Base-by-base conservation (phyloP, 108 stramenopile genomes). In the Skeletonema costatum region DNA sequence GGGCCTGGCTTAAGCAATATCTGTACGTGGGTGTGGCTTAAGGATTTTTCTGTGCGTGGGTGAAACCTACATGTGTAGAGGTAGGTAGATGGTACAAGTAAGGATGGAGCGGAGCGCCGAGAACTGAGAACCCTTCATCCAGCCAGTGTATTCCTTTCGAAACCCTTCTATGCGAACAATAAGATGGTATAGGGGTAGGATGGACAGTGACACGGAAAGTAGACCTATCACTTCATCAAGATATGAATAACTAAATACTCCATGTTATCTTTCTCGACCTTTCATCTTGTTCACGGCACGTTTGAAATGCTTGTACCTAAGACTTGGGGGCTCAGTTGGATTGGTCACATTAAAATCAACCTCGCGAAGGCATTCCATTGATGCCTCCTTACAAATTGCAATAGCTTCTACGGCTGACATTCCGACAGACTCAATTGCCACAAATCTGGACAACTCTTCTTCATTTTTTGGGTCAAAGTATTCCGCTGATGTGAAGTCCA, bases 371-470 rank as follows among this genome's bases (percentile, higher is more conserved):
- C 75, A 72, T 56, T 69, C 80, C 71, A 87, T 84, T 53, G 86
- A 79, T 60, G 90, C 84, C 64, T 89, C 87, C 64, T 88, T 78
- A 48, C 89, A 90, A 38, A 89, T 76, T 32, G 87, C 86, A 73
- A 93, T 78, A 13, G 89, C 72, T 46, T 82, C 86, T 38, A 89
- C 84, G 10, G 87, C 92, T 33, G 87, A 82, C 86, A 81, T 88
- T 14, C 83, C 89, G 19, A 76, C 80, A 21, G 92, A 88, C 58
- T 80, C 67, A 33, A 65, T 64, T 0, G 88, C 88, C 68, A 90
- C 64, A 32, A 67, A 78, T 8, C 59, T 58, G 2, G 86, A 60
- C 30, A 89, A n/a, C 16, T 86, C 67, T 5, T 78, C 68, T 59
- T 69, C 73, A 53, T 66, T 81, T 33, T 72, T 82, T 16, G 78